Evolutionary conservation across 176 grass and related monocot genomes (phyloP).

Genomic region (Hordeum vulgare): DNA sequence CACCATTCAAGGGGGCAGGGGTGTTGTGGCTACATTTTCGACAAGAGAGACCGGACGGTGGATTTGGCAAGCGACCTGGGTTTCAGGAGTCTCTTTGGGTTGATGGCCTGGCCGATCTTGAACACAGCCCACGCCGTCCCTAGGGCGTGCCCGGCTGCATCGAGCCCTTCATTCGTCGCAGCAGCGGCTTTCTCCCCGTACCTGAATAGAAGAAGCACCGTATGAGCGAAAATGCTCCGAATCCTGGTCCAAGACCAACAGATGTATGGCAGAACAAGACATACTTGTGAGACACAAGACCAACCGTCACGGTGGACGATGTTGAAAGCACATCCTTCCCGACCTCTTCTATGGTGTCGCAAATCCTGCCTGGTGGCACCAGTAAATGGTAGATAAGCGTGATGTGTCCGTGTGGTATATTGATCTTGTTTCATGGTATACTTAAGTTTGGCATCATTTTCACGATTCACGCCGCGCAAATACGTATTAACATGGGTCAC

Average conservation of each 20-base stretch:
- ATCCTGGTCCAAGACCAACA: background rate
- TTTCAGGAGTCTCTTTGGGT: constrained; percentile 67
- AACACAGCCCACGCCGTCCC: constrained; percentile 64
- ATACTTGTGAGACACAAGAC: constrained; percentile 70
- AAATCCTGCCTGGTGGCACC: constrained; percentile 53
- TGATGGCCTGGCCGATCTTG: constrained; percentile 74
- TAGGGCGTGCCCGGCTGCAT: constrained; percentile 62
- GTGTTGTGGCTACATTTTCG: no score
- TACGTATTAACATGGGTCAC: background rate
- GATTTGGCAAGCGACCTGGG: constrained; percentile 42
- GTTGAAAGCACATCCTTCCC: constrained; percentile 78
- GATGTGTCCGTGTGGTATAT: background rate
- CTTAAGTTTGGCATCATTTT: background rate
- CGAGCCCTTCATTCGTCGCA: constrained; percentile 56
- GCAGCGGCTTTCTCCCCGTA: constrained; percentile 73
- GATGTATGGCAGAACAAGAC: background rate
- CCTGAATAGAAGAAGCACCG: constrained; percentile 3
- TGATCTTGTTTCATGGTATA: background rate
- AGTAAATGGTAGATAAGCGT: background rate
- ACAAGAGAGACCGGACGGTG: background rate
- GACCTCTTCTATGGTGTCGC: constrained; percentile 65
- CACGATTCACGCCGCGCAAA: background rate
- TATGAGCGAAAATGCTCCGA: background rate
- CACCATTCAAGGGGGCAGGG: no score
- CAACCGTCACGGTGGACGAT: constrained; percentile 74